A percentile compares a stretch with the other conserved stretches of the same genome.
Evolutionary conservation across 2,329 filamentous ascomycete genomes (phyloP).

Genomic region (Whalleya microplaca): DNA sequence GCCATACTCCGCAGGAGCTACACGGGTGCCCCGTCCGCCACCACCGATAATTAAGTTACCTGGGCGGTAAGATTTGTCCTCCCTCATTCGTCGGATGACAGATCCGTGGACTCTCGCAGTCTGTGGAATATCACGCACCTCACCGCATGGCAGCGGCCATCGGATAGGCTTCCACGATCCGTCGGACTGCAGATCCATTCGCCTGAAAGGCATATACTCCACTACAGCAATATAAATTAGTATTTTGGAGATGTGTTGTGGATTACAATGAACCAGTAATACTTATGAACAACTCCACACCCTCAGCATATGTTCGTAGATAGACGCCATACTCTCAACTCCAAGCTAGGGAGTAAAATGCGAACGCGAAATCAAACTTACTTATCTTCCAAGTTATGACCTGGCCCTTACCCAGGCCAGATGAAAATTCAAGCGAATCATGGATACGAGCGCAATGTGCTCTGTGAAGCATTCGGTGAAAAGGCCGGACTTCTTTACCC

Average conservation of each 20-base stretch:
- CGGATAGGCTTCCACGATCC: conserved; percentile 79
- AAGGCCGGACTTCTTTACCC: conserved; percentile 39
- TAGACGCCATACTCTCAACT: too few relatives aligned
- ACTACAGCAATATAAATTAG: conserved; percentile 47
- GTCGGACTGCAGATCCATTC: conserved; percentile 76
- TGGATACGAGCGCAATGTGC: conserved; percentile 64
- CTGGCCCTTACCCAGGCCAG: conserved; percentile 57
- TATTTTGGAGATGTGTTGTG: not conserved
- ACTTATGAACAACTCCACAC: not conserved
- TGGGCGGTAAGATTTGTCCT: conserved; percentile 67
- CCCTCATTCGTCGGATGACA: conserved; percentile 72
- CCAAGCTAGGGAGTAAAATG: too few relatives aligned
- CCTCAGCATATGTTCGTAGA: conserved; percentile 36
- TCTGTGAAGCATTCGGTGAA: conserved; percentile 61
- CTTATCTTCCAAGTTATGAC: conserved; percentile 73
- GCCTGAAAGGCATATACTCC: conserved; percentile 80
- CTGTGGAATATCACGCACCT: conserved; percentile 75
- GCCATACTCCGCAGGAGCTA: conserved; percentile 63
- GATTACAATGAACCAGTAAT: not conserved
- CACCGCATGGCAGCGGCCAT: conserved; percentile 78
- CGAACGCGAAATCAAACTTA: conserved; percentile 69
- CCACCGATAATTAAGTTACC: conserved; percentile 82
- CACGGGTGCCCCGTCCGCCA: conserved; percentile 69
- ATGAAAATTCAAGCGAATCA: conserved; percentile 69
- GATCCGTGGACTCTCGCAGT: conserved; percentile 73